phyloP scores from a whole-genome alignment of 2,329 filamentous ascomycete species.

The Epichloe uncinata region DNA sequence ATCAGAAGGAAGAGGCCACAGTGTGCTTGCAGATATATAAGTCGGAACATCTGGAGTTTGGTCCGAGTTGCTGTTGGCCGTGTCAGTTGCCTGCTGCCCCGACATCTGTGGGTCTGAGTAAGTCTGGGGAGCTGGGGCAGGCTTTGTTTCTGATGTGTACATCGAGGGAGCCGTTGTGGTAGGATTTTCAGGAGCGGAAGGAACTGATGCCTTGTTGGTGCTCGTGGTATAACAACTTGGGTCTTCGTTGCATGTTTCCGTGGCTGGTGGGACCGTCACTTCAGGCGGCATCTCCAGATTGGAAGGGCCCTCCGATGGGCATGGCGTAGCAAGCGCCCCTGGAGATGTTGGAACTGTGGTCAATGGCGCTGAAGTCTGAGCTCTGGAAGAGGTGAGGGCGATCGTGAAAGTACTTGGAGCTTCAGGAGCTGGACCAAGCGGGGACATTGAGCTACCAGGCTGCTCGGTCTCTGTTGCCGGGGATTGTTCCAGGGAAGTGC shows the following conservation, averaged over 20 bases:
- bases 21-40: constrained; percentile 10
- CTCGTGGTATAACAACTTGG: not conserved
- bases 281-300: not conserved
- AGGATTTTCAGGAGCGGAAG: not conserved
- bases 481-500: not conserved
- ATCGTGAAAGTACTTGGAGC: constrained; percentile 4
- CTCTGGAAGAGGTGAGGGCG: not conserved
- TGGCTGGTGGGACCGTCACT: not conserved
- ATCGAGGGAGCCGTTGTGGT: not conserved
- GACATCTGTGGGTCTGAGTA: constrained; percentile 1
- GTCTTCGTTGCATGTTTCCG: constrained; percentile 1
- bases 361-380: not conserved
- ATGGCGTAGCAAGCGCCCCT: not conserved
- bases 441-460: constrained; percentile 3
- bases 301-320: constrained; percentile 1
- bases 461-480: not conserved
- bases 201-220: not conserved
- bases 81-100: constrained; percentile 2
- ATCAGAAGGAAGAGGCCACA: constrained; percentile 12
- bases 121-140: constrained; percentile 1
- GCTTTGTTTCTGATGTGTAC: constrained; percentile 1
- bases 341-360: not conserved
- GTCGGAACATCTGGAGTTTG: constrained; percentile 5
- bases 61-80: constrained; percentile 6
- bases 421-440: constrained; percentile 8